Evolutionary conservation across 2,329 filamentous ascomycete species (phyloP).

Genomic region (Neocucurbitaria cava): DNA sequence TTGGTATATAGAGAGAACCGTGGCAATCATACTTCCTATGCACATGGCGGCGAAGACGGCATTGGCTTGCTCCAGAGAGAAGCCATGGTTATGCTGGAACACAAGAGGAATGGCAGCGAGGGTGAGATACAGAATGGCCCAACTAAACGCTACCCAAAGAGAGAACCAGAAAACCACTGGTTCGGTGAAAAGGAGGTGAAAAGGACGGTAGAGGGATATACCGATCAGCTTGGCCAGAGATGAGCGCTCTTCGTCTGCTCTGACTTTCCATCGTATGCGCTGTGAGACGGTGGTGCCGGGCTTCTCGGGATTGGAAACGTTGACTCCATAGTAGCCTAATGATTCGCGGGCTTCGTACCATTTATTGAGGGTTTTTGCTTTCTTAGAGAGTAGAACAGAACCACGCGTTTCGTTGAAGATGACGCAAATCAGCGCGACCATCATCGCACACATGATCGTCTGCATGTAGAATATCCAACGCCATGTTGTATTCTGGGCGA

Average conservation of each 20-base stretch:
- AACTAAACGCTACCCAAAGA: conserved; percentile 87
- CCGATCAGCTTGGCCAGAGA: conserved; percentile 73
- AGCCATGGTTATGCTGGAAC: conserved; percentile 71
- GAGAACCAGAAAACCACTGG: conserved; percentile 86
- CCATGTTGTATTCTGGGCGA: conserved; percentile 74
- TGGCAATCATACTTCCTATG: conserved; percentile 70
- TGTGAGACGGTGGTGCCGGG: conserved; percentile 45
- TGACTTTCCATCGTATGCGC: conserved; percentile 80
- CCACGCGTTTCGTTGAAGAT: conserved; percentile 85
- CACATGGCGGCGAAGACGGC: conserved; percentile 77
- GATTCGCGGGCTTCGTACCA: conserved; percentile 80
- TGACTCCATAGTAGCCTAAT: conserved; percentile 65
- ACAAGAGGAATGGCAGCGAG: conserved; percentile 83
- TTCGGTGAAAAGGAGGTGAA: conserved; percentile 77
- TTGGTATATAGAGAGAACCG: conserved; percentile 73
- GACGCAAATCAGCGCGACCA: conserved; percentile 69
- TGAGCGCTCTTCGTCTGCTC: conserved; percentile 76
- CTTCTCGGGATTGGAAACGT: conserved; percentile 48
- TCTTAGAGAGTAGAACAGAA: conserved; percentile 77
- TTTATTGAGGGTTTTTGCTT: conserved; percentile 74
- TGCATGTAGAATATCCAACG: conserved; percentile 92
- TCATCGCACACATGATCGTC: conserved; percentile 69
- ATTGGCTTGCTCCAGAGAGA: conserved; percentile 71
- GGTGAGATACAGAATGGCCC: conserved; percentile 86
- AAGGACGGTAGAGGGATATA: conserved; percentile 78